Evolutionary conservation across 2,329 filamentous ascomycete genomes (phyloP), one percentile per base, ranked within the genome.

Genomic region (Cladobotryum protrusum): DNA sequence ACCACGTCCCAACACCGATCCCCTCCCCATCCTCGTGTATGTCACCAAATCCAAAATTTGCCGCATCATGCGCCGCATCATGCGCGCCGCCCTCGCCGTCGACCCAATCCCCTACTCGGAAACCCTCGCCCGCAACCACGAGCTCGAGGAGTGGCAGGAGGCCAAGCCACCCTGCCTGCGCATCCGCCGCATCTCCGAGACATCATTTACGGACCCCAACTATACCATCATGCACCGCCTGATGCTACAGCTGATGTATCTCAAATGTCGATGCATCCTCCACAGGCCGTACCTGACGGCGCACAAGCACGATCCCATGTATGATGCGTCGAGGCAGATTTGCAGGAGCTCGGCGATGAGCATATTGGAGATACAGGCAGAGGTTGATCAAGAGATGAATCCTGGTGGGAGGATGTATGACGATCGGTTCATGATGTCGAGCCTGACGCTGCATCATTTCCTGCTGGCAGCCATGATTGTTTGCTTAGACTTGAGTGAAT

Each of bases 401-500:
- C 71, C 73, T 0, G 76, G 77, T 0, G 78, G 79, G 0, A 68
- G 75, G 17, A 61, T 83, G 52, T 69, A 73, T 49, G 68, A 73
- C 36, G 74, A 81, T 45, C 69, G 73, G 39, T 78, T 75, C 63
- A 76, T 82, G 66, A 60, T 81, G 7, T 73, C 73, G 3, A 74
- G 72, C 3, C 59, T 82, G 41, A 75, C 74, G 5, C 64, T 76
- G 18, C 76, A 81, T 33, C 77, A 82, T 55, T 83, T 81, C 52
- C 63, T 83, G 20, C 71, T 82, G 15, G 79, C 79, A 0, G 73
- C 77, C 12, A 83, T 82, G 76, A 74, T 83, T 37, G 57, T 83
- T 5, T 83, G 77, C 50, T 61, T 83, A 3, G 74, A 77, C 53
- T 61, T 76, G 12, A 67, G 65, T 19, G 71, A 73, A 53, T 68